Conservation (phyloP, 176 grass and related monocot species). For the Avena atlantica region DNA sequence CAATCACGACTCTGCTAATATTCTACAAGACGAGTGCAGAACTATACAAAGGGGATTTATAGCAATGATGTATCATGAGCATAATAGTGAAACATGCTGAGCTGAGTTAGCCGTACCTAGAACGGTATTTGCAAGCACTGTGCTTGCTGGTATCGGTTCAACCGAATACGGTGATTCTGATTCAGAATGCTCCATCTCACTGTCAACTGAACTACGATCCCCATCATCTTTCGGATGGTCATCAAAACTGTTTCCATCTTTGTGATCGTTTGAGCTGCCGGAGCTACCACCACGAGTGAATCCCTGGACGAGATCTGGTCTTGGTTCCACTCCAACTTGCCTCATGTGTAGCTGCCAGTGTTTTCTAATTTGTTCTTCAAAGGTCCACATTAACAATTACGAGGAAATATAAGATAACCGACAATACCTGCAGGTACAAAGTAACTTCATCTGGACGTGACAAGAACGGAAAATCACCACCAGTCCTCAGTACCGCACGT, state of each 20-base stretch:
- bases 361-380: constrained; percentile 43
- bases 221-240: constrained; percentile 28
- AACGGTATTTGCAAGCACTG: constrained; percentile 41
- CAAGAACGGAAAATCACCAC: constrained; percentile 97
- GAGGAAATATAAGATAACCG: constrained; percentile 11
- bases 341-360: constrained; percentile 89
- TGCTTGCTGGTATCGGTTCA: constrained; percentile 51
- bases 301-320: constrained; percentile 64
- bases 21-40: constrained; percentile 27
- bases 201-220: constrained; percentile 41
- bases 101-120: constrained; percentile 43
- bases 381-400: constrained; percentile 17
- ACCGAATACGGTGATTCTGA: constrained; percentile 62
- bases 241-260: constrained; percentile 52
- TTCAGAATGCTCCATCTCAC: constrained; percentile 41
- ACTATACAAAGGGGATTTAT: constrained; percentile 18
- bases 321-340: constrained; percentile 88
- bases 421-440: constrained; percentile 92
- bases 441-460: constrained; percentile 96
- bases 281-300: constrained; percentile 59
- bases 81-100: constrained; percentile 34
- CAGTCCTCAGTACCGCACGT: constrained; percentile 79
- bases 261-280: constrained; percentile 55
- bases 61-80: constrained; percentile 42
- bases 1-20: not conserved